Conservation (phyloP, 2,329 filamentous ascomycete genomes). For the Botrytis pseudocinerea region DNA sequence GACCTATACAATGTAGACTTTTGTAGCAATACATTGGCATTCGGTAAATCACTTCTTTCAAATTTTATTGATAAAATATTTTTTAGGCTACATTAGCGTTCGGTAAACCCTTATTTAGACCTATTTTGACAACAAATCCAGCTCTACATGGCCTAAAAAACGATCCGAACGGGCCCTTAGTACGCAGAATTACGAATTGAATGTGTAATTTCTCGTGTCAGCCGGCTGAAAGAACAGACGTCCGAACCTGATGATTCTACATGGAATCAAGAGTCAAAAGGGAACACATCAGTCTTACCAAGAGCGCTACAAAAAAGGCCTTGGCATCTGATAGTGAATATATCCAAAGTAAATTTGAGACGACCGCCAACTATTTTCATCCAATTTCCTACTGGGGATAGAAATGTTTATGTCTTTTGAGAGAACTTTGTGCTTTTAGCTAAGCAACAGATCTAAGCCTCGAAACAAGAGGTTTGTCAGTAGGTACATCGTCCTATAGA, state of each 20-base stretch:
- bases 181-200: too few species aligned
- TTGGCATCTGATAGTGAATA: background rate
- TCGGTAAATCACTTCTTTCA: too few species aligned
- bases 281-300: background rate
- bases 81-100: too few species aligned
- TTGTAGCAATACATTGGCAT: too few species aligned
- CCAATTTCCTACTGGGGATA: background rate
- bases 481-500: background rate
- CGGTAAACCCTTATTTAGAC: too few species aligned
- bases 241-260: rapidly evolving
- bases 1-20: too few species aligned
- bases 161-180: too few species aligned
- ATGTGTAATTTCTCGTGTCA: background rate
- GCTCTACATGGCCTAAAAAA: too few species aligned
- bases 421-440: background rate
- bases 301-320: background rate
- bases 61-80: too few species aligned
- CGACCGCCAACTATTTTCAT: background rate
- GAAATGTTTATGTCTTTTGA: background rate
- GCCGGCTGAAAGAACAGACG: background rate
- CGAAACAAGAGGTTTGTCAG: background rate
- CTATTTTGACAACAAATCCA: too few species aligned
- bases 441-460: background rate
- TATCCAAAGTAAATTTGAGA: background rate
- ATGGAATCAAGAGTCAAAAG: background rate